phyloP scores from a whole-genome alignment of 2,329 filamentous ascomycete genomes.

The Diaporthe longicolla region DNA sequence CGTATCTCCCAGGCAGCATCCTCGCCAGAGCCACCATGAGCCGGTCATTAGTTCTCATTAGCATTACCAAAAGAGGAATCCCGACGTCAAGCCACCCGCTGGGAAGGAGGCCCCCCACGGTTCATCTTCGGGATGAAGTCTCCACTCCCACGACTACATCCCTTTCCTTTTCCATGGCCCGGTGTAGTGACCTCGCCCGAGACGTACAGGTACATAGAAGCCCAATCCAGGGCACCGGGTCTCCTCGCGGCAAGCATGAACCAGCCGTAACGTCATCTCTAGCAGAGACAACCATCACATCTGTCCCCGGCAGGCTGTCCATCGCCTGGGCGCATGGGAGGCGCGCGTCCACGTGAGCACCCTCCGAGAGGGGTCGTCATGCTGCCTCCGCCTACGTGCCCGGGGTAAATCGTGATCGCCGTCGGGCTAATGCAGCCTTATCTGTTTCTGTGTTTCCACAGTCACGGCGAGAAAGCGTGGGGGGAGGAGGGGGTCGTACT shows the following conservation, averaged over 20 bases:
- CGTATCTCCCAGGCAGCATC: not conserved
- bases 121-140: not conserved
- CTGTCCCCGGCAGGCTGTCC: slow-evolving; percentile 7
- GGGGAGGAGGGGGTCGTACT: not conserved
- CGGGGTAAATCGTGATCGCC: not conserved
- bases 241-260: not conserved
- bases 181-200: not conserved
- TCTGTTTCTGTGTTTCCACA: slow-evolving; percentile 14
- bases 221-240: not conserved
- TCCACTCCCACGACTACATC: not conserved
- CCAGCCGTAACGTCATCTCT: not conserved
- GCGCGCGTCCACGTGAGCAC: slow-evolving; percentile 26
- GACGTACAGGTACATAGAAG: not conserved
- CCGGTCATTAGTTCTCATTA: not conserved
- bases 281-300: not conserved
- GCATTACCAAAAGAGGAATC: not conserved
- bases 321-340: not conserved
- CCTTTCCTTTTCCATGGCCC: not conserved
- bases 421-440: slow-evolving; percentile 29
- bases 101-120: slow-evolving; percentile 22
- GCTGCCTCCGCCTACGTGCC: not conserved
- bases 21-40: not conserved
- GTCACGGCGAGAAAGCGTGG: slow-evolving; percentile 3
- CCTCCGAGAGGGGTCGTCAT: not conserved
- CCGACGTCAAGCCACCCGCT: not conserved